phyloP scores from a whole-genome alignment of 2,329 filamentous ascomycete genomes.

The Ceratocystis albifundus region DNA sequence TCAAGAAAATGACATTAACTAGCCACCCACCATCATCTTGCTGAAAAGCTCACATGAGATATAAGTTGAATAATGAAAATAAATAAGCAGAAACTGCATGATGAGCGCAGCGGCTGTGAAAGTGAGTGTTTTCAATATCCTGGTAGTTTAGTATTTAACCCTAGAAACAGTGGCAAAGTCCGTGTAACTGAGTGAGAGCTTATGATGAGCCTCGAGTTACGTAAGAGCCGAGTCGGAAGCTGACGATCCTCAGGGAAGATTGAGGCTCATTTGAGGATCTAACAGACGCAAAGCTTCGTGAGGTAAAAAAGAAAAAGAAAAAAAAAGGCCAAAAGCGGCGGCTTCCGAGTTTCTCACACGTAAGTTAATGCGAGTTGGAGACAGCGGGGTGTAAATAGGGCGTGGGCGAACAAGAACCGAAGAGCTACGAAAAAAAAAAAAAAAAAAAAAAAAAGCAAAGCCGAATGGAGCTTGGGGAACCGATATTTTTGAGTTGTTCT shows the following conservation, averaged over 20 bases:
- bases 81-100: not conserved
- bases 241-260: conserved; percentile 3
- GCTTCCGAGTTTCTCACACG: not conserved
- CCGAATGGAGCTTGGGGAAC: conserved; percentile 2
- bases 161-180: conserved; percentile 1
- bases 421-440: not conserved
- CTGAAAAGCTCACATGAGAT: no score
- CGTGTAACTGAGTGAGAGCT: not conserved
- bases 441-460: not conserved
- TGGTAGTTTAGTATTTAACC: not conserved
- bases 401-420: conserved; percentile 1
- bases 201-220: conserved; percentile 9
- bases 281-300: not conserved
- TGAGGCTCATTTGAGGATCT: conserved; percentile 8
- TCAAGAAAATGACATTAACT: no score
- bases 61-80: not conserved
- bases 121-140: no score
- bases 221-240: not conserved
- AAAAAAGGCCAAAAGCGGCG: not conserved
- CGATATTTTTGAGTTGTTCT: not conserved
- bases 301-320: not conserved
- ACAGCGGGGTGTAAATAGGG: not conserved
- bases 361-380: conserved; percentile 7
- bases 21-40: no score
- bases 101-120: not conserved